These are phyloP conservation scores for Schizothecium vesticola DNA, from an alignment of 495 filamentous ascomycete genomes.

Conservation along the genomic window DNA sequence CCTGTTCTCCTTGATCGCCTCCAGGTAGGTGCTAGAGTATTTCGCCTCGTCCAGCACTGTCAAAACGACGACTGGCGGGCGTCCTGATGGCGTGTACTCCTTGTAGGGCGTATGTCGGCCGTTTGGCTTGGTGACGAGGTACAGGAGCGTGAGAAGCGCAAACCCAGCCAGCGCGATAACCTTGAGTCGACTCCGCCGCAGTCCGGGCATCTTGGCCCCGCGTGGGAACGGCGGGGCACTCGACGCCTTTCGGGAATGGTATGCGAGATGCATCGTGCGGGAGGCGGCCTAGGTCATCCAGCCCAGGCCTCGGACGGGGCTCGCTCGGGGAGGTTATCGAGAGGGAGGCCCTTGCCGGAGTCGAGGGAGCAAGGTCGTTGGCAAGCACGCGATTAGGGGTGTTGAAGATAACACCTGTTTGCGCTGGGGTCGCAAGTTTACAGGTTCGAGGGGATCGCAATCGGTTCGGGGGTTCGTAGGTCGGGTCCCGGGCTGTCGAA, in stretches of 20 bases:
- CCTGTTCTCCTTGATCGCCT: conserved; percentile 74
- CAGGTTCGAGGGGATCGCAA: background rate
- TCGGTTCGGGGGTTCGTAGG: background rate
- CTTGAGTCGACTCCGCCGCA: conserved; percentile 65
- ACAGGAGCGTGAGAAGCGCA: conserved; percentile 55
- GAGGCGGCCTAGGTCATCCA: background rate
- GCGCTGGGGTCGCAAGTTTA: background rate
- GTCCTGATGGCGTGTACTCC: conserved; percentile 46
- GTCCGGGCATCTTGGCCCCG: conserved; percentile 52
- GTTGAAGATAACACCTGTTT: background rate
- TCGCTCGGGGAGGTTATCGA: background rate
- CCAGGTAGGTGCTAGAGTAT: conserved; percentile 57
- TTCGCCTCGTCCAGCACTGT: conserved; percentile 68
- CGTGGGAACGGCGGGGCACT: conserved; percentile 59
- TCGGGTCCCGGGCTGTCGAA: background rate
- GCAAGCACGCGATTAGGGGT: background rate
- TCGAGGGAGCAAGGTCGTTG: background rate
- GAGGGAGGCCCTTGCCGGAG: background rate
- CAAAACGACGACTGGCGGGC: conserved; percentile 78
- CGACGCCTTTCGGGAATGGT: conserved; percentile 77
- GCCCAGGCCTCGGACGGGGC: background rate
- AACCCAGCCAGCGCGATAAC: conserved; percentile 53
- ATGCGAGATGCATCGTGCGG: conserved; percentile 78
- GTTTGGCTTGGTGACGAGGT: conserved; percentile 48
- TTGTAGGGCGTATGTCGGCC: conserved; percentile 24